Percentiles rank a stretch among this genome's conserved stretches.
Conservation (phyloP, 371 early-diverging fungal genomes). For the Chytridiales sp. region DNA sequence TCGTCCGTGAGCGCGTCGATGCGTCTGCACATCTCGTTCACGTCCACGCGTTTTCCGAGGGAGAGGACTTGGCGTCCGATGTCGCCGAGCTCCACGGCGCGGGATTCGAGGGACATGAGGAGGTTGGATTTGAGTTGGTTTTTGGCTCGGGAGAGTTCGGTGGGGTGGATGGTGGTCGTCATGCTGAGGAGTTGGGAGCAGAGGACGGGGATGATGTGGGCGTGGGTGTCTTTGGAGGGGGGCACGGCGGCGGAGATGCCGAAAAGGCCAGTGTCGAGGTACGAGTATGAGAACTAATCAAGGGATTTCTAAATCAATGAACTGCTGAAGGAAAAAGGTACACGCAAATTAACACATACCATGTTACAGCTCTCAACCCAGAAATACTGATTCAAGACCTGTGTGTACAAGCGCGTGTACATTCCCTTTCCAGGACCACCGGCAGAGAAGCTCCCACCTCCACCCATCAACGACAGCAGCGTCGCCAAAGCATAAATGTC, state of each 20-base stretch:
- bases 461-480: constrained; percentile 88
- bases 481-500: constrained; percentile 92
- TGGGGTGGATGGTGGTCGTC: constrained; percentile 39
- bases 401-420: constrained; percentile 94
- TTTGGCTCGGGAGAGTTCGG: constrained; percentile 85
- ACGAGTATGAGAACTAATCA: constrained; percentile 60
- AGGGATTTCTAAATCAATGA: not conserved
- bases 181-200: constrained; percentile 78
- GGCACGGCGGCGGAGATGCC: constrained; percentile 81
- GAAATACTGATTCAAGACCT: constrained; percentile 88
- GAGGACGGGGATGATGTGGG: constrained; percentile 72
- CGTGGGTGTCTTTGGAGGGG: constrained; percentile 38
- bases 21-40: constrained; percentile 71
- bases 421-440: constrained; percentile 99
- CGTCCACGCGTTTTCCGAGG: constrained; percentile 70
- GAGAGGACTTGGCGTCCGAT: constrained; percentile 87
- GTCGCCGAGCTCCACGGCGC: constrained; percentile 92
- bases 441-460: constrained; percentile 95
- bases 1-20: constrained; percentile 71
- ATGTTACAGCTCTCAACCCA: constrained; percentile 94
- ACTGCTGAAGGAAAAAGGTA: not conserved
- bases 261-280: constrained; percentile 89
- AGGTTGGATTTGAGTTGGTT: constrained; percentile 91
- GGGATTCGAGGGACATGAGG: constrained; percentile 90
- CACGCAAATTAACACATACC: constrained; percentile 41